Evolutionary conservation across 495 filamentous ascomycete genomes (phyloP).

Genomic region (Trichoderma orchidacearum): DNA sequence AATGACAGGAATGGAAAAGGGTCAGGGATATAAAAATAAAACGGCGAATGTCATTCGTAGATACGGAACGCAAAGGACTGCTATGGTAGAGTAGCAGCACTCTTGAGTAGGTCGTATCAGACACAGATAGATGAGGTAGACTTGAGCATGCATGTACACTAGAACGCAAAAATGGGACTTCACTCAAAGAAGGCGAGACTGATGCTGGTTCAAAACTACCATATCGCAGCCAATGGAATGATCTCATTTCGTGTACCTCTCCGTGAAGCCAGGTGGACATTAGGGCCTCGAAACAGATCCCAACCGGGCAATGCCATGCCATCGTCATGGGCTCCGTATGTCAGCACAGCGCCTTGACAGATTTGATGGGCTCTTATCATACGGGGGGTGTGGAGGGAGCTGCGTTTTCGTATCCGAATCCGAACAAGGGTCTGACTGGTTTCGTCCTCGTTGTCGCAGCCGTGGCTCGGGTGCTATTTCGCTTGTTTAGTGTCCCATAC

Average conservation of each 20-base stretch:
- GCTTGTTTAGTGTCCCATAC: not conserved
- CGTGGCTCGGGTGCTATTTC: not conserved
- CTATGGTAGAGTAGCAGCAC: too few relatives aligned
- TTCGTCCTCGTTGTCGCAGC: too few relatives aligned
- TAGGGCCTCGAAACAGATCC: not conserved
- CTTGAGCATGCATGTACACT: not conserved
- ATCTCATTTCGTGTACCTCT: not conserved
- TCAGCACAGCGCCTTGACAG: not conserved
- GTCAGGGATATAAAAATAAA: not conserved
- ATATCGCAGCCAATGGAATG: not conserved
- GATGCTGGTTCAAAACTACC: too few relatives aligned
- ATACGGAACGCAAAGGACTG: too few relatives aligned
- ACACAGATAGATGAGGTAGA: not conserved
- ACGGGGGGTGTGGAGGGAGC: not conserved
- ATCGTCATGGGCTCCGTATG: not conserved
- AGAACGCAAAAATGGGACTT: not conserved
- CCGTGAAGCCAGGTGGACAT: not conserved
- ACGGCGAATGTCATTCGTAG: too few relatives aligned
- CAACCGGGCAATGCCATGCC: not conserved
- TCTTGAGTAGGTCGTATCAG: not conserved
- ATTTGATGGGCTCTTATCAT: not conserved
- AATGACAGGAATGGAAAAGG: not conserved
- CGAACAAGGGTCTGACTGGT: not conserved
- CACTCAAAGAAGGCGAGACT: not conserved
- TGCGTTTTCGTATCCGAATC: not conserved